These are phyloP conservation scores for Pholiota conissans DNA, from an alignment of 768 basidiomycete species.

Conservation along the genomic window DNA sequence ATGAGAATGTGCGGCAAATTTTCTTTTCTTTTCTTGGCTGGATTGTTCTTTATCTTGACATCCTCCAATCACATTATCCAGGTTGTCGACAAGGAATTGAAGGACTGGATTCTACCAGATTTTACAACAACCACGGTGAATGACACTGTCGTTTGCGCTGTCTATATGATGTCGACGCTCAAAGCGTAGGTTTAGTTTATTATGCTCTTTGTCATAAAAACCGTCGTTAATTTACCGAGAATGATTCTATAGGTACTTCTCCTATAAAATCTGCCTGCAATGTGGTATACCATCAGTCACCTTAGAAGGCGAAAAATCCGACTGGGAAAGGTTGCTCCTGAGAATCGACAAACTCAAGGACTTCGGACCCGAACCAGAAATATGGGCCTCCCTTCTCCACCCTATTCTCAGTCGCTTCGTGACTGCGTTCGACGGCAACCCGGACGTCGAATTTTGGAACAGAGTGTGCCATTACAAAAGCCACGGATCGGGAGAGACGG, in stretches of 20 bases:
- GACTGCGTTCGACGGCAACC: too few species aligned
- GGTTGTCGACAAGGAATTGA: conserved; percentile 9
- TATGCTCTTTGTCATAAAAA: conserved; percentile 23
- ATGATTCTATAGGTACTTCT: conserved; percentile 11
- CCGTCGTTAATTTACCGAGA: not conserved
- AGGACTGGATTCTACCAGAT: conserved; percentile 9
- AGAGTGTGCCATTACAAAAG: too few species aligned
- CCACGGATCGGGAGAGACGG: too few species aligned
- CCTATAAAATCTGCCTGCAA: not conserved
- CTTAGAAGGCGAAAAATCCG: conserved; percentile 14
- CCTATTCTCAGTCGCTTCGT: too few species aligned
- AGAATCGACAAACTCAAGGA: too few species aligned
- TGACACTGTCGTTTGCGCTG: conserved; percentile 7
- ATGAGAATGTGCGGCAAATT: not conserved
- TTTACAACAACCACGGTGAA: conserved; percentile 6
- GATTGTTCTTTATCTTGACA: conserved; percentile 15
- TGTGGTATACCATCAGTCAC: conserved; percentile 2
- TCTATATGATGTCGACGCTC: conserved; percentile 8
- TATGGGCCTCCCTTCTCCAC: too few species aligned
- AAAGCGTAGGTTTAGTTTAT: conserved; percentile 1
- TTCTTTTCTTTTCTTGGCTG: too few species aligned
- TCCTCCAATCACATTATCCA: not conserved
- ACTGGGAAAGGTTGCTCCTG: conserved; percentile 19
- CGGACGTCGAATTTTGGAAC: too few species aligned
- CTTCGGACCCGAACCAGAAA: too few species aligned